Evolutionary conservation across 1,284 basidiomycete species (phyloP), one percentile per base, ranked within the genome.

Genomic region (Marasmius sp.): DNA sequence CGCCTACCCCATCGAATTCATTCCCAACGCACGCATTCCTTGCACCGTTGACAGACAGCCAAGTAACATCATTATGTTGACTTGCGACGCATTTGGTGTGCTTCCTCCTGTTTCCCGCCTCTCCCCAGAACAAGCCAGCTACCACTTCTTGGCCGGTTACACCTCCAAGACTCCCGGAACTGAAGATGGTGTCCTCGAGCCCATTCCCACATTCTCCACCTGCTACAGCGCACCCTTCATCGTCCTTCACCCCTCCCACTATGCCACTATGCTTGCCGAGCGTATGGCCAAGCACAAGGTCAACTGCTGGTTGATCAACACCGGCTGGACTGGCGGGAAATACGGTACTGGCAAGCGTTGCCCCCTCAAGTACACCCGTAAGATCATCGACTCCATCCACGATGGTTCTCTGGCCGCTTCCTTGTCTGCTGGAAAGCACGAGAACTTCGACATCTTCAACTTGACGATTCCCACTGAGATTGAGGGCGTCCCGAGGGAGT

Each of bases 221-320:
- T 98, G 96, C 79, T 98, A 98, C 85, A 94, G 93, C 70, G 97
- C 97, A 65, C 97, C 97, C 37, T 99, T 99, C 87, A 97, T 99
- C 74, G 92, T 98, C 67, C 92, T 98, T 63, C 96, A 97, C 80
- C 94, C 94, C 58, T 87, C 91, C 58, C 90, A 94, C 67, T 99
- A 99, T 79, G 97, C 97, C 57, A 85, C 91, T 77, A 99, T 99
- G 97, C 85, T 99, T 69, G 95, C 97, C 9, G 91, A 95, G 73
- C 89, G 93, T 72, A 99, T 99, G 97, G 79, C 89, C 63, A 86
- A 91, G 79, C 85, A 93, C 81, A 87, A 94, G 66, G 95, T 95
- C 72, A 81, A 97, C 79, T 98, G 96, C 83, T 99, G 94, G 94
- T 86, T 99, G 73, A 94, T 99, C 87, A 98, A 99, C 90, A 98